These are phyloP conservation scores for Apiotrichum laibachii DNA, from an alignment of 1,284 basidiomycete species.

Conservation along the genomic window DNA sequence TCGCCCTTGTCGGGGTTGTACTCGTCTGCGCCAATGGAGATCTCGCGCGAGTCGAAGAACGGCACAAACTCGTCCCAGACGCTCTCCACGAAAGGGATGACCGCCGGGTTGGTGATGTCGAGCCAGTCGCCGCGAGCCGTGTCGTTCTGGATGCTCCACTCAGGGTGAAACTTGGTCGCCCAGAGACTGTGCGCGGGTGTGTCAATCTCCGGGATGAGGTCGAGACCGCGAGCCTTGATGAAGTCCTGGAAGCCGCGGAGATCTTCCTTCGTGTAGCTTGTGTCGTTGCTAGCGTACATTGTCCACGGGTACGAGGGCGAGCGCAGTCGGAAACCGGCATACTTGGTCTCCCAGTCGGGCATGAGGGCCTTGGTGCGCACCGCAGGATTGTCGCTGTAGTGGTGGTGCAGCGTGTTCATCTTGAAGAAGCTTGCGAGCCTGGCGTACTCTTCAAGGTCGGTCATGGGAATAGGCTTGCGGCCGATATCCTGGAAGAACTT, in stretches of 20 bases:
- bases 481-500: slow-evolving; percentile 9
- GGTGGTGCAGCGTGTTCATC: slow-evolving; percentile 9
- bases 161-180: slow-evolving; percentile 5
- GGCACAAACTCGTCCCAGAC: slow-evolving; percentile 5
- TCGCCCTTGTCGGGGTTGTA: slow-evolving; percentile 5
- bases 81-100: slow-evolving; percentile 1
- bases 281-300: slow-evolving; percentile 6
- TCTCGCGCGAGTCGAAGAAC: slow-evolving; percentile 2
- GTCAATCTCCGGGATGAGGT: slow-evolving; percentile 7
- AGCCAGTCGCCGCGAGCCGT: slow-evolving; percentile 5
- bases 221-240: slow-evolving; percentile 3
- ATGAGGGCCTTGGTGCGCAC: slow-evolving; percentile 4
- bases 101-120: not conserved
- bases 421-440: slow-evolving; percentile 4
- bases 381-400: slow-evolving; percentile 8
- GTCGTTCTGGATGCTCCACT: slow-evolving; percentile 6
- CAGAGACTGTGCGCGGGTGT: slow-evolving; percentile 4
- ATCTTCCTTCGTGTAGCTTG: slow-evolving; percentile 1
- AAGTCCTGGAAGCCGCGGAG: slow-evolving; percentile 6
- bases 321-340: slow-evolving; percentile 2
- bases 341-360: not conserved
- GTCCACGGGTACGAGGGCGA: not conserved
- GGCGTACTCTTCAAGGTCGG: slow-evolving; percentile 1
- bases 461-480: slow-evolving; percentile 5
- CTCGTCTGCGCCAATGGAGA: slow-evolving; percentile 7